Evolutionary conservation across 768 basidiomycete genomes (phyloP), one percentile per base, ranked within the genome.

Genomic region (Artomyces pyxidatus): DNA sequence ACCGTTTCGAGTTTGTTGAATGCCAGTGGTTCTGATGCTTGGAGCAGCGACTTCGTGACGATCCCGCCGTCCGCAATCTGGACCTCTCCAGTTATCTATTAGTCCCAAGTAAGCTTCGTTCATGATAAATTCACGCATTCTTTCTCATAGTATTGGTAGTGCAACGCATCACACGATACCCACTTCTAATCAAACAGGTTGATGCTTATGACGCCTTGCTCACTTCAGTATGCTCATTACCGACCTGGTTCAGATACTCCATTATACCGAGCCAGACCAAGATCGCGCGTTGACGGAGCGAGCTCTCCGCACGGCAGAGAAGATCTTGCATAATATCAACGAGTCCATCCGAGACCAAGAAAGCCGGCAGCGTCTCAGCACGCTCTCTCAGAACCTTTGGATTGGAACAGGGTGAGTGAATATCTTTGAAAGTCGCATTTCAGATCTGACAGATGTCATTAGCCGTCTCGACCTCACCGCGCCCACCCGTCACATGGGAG

Each of bases 141-240:
- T n/a, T n/a, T n/a, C n/a, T n/a, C n/a, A n/a, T n/a, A n/a, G n/a
- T n/a, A n/a, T n/a, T n/a, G n/a, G n/a, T n/a, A 92, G 89, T 94
- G 92, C 92, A 96, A 80, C 83, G 95, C 8, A 83, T 97, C 48
- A 96, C 95, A 0, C 76, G 91, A 49, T 99, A 98, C 61, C 95
- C 95, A 0, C 72, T 99, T 0, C 73, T 97, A 27, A 82, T 97
- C 55, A 81, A 82, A 47, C 88, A 90, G 66, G 83, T 80, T n/a
- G n/a, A n/a, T n/a, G n/a, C n/a, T n/a, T n/a, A n/a, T n/a, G n/a
- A n/a, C n/a, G 42, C 17, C 64, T 51, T 37, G 37, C 26, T 19
- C 1, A 8, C 9, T 23, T 28, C 37, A 37, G 19, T 21, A 29
- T 42, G 32, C 21, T n/a, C 19, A 11, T 32, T 0, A 6, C 16